Percentiles rank a stretch among this genome's conserved stretches.
phyloP scores from a whole-genome alignment of 1,284 basidiomycete genomes.

The Pulchroboletus neoregius region DNA sequence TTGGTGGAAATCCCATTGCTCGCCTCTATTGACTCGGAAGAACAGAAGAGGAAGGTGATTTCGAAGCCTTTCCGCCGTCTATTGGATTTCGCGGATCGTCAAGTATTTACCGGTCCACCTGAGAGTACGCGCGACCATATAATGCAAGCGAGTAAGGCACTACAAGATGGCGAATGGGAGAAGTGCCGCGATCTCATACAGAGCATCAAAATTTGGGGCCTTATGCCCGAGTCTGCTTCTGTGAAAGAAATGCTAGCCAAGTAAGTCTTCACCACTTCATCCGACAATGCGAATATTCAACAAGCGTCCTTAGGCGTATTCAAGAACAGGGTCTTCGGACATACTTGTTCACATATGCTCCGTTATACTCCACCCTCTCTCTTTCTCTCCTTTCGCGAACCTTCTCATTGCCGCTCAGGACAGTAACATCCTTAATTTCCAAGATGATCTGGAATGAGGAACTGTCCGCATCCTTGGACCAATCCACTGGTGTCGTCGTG shows the following conservation, averaged over 20 bases:
- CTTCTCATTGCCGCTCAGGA: constrained; percentile 77
- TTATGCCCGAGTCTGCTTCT: constrained; percentile 86
- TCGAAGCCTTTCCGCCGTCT: constrained; percentile 95
- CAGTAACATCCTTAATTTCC: constrained; percentile 89
- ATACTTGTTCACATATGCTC: constrained; percentile 97
- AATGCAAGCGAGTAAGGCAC: constrained; percentile 97
- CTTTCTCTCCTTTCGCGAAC: constrained; percentile 83
- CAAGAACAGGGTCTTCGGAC: constrained; percentile 97
- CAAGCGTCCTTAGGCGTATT: constrained; percentile 66
- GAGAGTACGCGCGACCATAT: constrained; percentile 99
- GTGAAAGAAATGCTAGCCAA: constrained; percentile 94
- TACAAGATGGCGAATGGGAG: constrained; percentile 98
- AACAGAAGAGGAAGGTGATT: constrained; percentile 86
- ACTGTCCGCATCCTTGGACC: constrained; percentile 89
- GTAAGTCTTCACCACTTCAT: constrained; percentile 44
- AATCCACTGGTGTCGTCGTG: constrained; percentile 80
- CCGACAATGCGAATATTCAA: constrained; percentile 4
- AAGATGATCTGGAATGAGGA: constrained; percentile 99
- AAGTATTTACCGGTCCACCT: constrained; percentile 97
- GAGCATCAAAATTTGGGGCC: constrained; percentile 96
- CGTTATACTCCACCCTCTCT: constrained; percentile 91
- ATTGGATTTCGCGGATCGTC: constrained; percentile 95
- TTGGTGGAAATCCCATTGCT: constrained; percentile 95
- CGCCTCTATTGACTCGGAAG: constrained; percentile 91
- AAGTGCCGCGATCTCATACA: constrained; percentile 89